Percentiles rank a stretch among this genome's conserved stretches.
phyloP scores from a whole-genome alignment of 306 rosid genomes.

The Rosa rugosa region DNA sequence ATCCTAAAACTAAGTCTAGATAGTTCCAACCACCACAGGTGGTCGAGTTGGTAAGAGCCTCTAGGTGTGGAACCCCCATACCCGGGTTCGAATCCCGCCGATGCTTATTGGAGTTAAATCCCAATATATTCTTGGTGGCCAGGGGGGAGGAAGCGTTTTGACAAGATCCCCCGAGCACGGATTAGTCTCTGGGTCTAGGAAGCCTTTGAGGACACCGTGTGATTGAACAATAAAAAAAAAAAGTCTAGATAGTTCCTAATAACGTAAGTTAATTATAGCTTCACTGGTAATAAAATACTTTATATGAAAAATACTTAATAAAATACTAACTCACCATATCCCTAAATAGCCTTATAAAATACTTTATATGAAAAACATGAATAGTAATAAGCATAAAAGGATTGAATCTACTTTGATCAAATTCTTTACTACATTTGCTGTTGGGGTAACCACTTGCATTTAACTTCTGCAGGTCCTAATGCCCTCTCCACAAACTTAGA shows the following conservation, averaged over 20 bases:
- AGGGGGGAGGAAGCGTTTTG: too few species aligned
- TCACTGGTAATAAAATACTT: background rate
- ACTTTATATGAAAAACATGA: background rate
- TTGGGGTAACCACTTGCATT: conserved; percentile 12
- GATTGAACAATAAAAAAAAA: too few species aligned
- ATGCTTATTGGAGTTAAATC: too few species aligned
- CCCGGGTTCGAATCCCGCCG: too few species aligned
- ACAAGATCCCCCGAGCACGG: too few species aligned
- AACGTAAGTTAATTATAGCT: background rate
- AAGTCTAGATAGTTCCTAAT: background rate
- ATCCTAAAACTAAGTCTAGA: background rate
- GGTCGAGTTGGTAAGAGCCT: too few species aligned
- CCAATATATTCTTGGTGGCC: too few species aligned
- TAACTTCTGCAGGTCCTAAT: conserved; percentile 46
- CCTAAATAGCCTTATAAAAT: background rate
- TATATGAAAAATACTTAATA: too few species aligned
- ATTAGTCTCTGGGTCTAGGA: too few species aligned
- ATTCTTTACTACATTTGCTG: background rate
- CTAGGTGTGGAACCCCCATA: too few species aligned
- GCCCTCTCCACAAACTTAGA: conserved; percentile 52
- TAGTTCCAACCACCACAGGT: too few species aligned
- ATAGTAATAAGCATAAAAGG: background rate
- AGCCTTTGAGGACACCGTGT: too few species aligned
- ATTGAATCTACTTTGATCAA: background rate
- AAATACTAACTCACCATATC: background rate